Evolutionary conservation across 768 basidiomycete genomes (phyloP).

Genomic region (Cystofilobasidium ferigula): DNA sequence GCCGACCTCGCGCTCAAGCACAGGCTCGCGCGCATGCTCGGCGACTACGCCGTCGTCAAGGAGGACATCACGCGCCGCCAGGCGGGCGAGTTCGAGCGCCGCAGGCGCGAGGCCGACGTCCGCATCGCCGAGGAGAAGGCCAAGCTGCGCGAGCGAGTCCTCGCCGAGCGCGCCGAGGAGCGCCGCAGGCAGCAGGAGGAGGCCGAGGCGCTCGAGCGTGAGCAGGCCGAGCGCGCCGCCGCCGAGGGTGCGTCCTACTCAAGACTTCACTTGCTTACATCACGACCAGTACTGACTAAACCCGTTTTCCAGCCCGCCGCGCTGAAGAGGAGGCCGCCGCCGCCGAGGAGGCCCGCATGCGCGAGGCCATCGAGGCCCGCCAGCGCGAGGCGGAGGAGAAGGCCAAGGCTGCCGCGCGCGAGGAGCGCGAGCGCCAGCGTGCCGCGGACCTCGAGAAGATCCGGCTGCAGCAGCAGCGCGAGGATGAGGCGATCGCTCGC

Average conservation of each 20-base stretch:
- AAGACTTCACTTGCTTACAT: constrained; percentile 32
- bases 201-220: constrained; percentile 39
- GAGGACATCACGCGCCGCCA: constrained; percentile 50
- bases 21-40: constrained; percentile 59
- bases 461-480: constrained; percentile 36
- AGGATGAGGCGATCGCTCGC: constrained; percentile 40
- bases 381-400: constrained; percentile 32
- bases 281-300: neutral
- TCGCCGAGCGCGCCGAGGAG: constrained; percentile 51
- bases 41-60: constrained; percentile 53
- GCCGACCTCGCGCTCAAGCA: constrained; percentile 63
- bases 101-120: constrained; percentile 48
- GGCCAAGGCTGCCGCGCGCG: constrained; percentile 33
- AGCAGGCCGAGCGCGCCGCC: constrained; percentile 32
- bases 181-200: constrained; percentile 33
- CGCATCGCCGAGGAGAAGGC: constrained; percentile 79
- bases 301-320: constrained; percentile 24
- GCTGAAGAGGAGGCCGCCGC: constrained; percentile 29
- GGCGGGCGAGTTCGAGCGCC: constrained; percentile 55
- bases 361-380: constrained; percentile 31
- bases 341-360: constrained; percentile 24
- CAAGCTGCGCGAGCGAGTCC: constrained; percentile 50
- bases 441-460: constrained; percentile 32
- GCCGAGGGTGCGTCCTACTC: constrained; percentile 32
- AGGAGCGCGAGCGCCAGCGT: constrained; percentile 31